Evolutionary conservation across 2,329 filamentous ascomycete genomes (phyloP).

Genomic region (Botrytis deweyae): DNA sequence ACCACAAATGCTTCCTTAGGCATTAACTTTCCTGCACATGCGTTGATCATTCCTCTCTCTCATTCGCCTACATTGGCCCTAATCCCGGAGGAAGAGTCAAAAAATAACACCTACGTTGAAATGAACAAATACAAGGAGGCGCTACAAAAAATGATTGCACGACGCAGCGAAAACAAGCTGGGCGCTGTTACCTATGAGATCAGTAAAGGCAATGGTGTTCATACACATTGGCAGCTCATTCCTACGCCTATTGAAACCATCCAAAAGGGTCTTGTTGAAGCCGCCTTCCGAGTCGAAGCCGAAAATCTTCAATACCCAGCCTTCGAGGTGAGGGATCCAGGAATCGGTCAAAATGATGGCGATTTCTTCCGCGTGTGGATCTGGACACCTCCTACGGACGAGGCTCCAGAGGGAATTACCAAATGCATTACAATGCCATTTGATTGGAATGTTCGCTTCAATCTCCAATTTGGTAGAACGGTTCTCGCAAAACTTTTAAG

Average conservation of each 20-base stretch:
- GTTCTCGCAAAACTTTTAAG: conserved; percentile 86
- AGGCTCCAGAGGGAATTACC: conserved; percentile 47
- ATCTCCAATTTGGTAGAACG: conserved; percentile 83
- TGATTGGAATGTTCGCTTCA: conserved; percentile 71
- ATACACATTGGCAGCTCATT: conserved; percentile 91
- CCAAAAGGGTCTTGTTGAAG: conserved; percentile 73
- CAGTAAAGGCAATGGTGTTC: conserved; percentile 75
- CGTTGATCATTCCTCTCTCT: conserved; percentile 85
- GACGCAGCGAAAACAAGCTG: conserved; percentile 55
- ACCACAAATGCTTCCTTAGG: conserved; percentile 63
- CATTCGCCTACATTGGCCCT: conserved; percentile 74
- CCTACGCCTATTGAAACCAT: conserved; percentile 71
- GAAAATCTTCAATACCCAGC: conserved; percentile 65
- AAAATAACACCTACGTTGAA: conserved; percentile 65
- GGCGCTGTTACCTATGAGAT: conserved; percentile 93
- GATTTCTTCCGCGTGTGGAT: conserved; percentile 85
- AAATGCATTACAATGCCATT: conserved; percentile 74
- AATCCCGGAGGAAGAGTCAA: conserved; percentile 55
- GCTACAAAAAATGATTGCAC: conserved; percentile 76
- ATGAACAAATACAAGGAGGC: conserved; percentile 79
- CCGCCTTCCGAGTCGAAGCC: conserved; percentile 83
- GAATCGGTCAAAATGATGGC: conserved; percentile 51
- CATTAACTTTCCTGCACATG: conserved; percentile 76
- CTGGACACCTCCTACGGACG: conserved; percentile 57
- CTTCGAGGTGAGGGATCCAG: conserved; percentile 51